Evolutionary conservation across 106 monocot species (phyloP).

Genomic region (Allium sativum): DNA sequence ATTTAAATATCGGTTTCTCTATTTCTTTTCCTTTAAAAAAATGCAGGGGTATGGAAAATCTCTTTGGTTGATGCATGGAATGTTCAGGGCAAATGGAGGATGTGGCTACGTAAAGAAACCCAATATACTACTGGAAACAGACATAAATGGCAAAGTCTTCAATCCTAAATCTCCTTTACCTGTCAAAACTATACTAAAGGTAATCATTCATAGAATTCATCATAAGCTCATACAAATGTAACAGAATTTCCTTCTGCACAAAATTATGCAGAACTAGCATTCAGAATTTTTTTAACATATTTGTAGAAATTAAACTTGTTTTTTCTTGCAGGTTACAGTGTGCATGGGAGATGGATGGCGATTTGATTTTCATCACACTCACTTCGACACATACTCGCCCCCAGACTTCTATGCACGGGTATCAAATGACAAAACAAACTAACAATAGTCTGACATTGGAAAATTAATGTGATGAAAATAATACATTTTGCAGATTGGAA

Average conservation of each 20-base stretch:
- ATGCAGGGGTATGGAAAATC: slow-evolving; percentile 14
- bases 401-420: slow-evolving; percentile 69
- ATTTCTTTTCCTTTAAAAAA: neutral
- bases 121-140: slow-evolving; percentile 20
- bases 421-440: neutral
- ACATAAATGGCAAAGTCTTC: slow-evolving; percentile 4
- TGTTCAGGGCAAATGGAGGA: slow-evolving; percentile 40
- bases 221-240: neutral
- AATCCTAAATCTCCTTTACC: slow-evolving; percentile 5
- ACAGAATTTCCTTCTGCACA: neutral
- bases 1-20: neutral
- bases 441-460: neutral
- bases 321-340: slow-evolving; percentile 38
- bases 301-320: neutral
- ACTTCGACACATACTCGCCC: slow-evolving; percentile 53
- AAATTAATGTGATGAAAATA: neutral
- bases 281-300: neutral
- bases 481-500: slow-evolving; percentile 9
- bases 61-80: slow-evolving; percentile 52
- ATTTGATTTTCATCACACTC: slow-evolving; percentile 25
- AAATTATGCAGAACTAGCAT: no score
- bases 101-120: slow-evolving; percentile 54
- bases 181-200: slow-evolving; percentile 43
- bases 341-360: slow-evolving; percentile 79
- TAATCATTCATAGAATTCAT: neutral